Percentiles rank a stretch among this genome's conserved stretches.
phyloP scores from a whole-genome alignment of 305 asterid genomes.

The Stenogyne calaminthoides region DNA sequence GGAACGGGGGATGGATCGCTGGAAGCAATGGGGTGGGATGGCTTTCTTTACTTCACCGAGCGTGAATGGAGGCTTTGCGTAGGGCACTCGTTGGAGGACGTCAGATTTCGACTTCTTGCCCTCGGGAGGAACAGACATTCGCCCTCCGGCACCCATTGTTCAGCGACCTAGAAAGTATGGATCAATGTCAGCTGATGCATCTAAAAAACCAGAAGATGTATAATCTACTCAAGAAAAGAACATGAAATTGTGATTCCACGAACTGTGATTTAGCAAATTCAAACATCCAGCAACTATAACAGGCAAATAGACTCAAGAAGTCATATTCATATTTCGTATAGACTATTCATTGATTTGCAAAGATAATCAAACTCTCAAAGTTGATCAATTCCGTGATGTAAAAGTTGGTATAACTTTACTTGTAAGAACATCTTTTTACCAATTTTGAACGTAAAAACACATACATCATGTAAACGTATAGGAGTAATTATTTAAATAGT shows the following conservation, averaged over 20 bases:
- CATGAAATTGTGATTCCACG: background rate
- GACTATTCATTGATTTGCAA: background rate
- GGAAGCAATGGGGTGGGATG: slow-evolving; percentile 88
- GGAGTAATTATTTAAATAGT: background rate
- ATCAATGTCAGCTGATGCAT: background rate
- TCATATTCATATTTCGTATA: too few species aligned
- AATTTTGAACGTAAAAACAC: background rate
- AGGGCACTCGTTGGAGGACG: slow-evolving; percentile 56
- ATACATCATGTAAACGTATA: too few species aligned
- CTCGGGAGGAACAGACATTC: slow-evolving; percentile 58
- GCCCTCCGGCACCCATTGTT: slow-evolving; percentile 92
- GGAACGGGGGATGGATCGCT: slow-evolving; percentile 73
- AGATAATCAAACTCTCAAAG: background rate
- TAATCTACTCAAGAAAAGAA: background rate
- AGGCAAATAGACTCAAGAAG: background rate
- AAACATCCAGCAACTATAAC: background rate
- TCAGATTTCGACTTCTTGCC: slow-evolving; percentile 50
- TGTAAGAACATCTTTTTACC: background rate
- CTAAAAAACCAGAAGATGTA: background rate
- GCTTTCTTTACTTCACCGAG: slow-evolving; percentile 76
- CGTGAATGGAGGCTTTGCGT: slow-evolving; percentile 76
- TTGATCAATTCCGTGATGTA: background rate
- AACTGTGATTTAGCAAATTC: background rate
- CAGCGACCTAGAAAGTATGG: slow-evolving; percentile 44
- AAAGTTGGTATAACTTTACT: background rate